Base-by-base conservation (phyloP, 441 rosid genomes). In the Populus tomentosa region DNA sequence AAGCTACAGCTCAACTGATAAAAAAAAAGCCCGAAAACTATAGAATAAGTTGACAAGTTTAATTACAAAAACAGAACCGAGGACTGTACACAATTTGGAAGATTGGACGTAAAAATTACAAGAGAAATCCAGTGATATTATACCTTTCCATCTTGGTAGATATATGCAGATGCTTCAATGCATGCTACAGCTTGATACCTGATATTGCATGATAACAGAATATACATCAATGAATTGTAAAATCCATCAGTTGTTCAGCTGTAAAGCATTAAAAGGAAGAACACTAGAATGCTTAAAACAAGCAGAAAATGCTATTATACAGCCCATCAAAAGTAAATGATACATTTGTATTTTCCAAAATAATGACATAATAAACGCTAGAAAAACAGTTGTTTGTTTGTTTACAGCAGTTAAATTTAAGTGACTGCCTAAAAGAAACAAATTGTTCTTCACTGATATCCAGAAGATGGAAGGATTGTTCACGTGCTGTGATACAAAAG, bases 121-220 rank as follows among this genome's bases (percentile, higher is more conserved):
- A 21, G 26, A 50, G 38, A 75, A 16, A 71, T 2, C 11, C 50
- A 38, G n/a, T 20, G 14, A 23, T 14, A 50, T 38, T 50, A 75
- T 70, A 92, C 99, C 98, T 92, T 93, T 83, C 97, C 97, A 38
- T 97, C 99, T 90, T 93, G 97, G 87, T 97, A 93, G 59, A 97
- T 97, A 76, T 87, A 88, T 78, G 98, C 99, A 33, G 97, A 89
- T 69, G 98, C 99, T 88, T 94, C 99, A 30, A 94, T 94, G 82
- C 89, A 94, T 24, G 98, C 99, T 72, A 92, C 97, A 40, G 99
- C 98, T 84, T 92, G 97, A 85, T 94, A 97, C 87, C 99, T 97
- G 86, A 81, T 79, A 80, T 75, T 67, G 85, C 9, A 56, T 81
- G 79, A 69, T 16, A 32, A 77, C 3, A 71, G 65, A 46, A 20